Evolutionary conservation across 352 stramenopile genomes (phyloP).

Genomic region (Phytophthora multivora): DNA sequence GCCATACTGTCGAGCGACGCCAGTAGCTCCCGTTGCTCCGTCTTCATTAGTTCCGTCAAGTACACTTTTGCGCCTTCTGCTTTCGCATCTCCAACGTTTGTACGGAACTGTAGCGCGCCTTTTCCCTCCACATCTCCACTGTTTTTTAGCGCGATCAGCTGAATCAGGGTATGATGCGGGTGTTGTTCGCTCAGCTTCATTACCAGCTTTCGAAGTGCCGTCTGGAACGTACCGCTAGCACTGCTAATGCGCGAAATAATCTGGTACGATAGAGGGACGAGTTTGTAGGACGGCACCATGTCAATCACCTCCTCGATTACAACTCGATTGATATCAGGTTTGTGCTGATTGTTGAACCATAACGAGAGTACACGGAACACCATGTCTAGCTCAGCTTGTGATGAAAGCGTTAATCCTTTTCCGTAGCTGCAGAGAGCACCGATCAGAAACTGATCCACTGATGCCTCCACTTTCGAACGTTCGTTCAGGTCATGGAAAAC

Average conservation of each 20-base stretch:
- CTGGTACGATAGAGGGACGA: conserved; percentile 97
- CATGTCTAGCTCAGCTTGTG: conserved; percentile 82
- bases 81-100: conserved; percentile 84
- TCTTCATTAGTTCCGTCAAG: conserved; percentile 62
- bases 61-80: conserved; percentile 66
- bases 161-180: conserved; percentile 96
- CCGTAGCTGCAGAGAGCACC: conserved; percentile 91
- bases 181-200: conserved; percentile 94
- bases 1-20: conserved; percentile 78
- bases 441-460: conserved; percentile 86
- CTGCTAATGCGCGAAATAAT: conserved; percentile 95
- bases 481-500: conserved; percentile 90
- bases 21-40: conserved; percentile 58
- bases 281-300: conserved; percentile 94
- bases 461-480: conserved; percentile 82
- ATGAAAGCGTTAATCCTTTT: conserved; percentile 56
- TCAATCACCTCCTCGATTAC: conserved; percentile 81
- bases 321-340: conserved; percentile 78
- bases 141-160: conserved; percentile 96
- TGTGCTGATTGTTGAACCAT: conserved; percentile 93
- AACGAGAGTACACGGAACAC: conserved; percentile 94
- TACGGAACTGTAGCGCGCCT: conserved; percentile 73
- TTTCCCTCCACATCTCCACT: conserved; percentile 89
- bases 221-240: conserved; percentile 73
- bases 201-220: conserved; percentile 88